A percentile compares a stretch with the other conserved stretches of the same genome.
Conservation (phyloP, 805 yeast genomes). For the Tanozyma kutaoensis region DNA sequence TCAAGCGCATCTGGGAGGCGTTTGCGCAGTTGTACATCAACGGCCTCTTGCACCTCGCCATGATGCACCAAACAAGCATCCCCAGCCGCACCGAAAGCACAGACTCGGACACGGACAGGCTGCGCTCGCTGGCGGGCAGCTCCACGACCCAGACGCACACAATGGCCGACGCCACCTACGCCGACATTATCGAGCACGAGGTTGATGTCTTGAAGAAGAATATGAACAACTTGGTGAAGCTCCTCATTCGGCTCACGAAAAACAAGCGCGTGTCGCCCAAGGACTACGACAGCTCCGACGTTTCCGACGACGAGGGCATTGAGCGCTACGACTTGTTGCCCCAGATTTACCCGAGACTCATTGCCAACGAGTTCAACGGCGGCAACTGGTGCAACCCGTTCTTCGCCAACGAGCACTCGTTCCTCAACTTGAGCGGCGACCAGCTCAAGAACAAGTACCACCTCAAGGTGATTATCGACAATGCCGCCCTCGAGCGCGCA, state of each 20-base stretch:
- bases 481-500: conserved; percentile 28
- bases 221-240: conserved; percentile 13
- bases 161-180: conserved; percentile 14
- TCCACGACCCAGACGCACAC: no score
- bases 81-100: no score
- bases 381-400: conserved; percentile 74
- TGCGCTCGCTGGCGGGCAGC: no score
- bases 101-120: no score
- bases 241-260: conserved; percentile 17
- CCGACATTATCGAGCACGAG: conserved; percentile 26
- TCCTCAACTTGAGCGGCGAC: conserved; percentile 28
- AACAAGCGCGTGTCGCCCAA: conserved; percentile 16
- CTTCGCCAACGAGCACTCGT: conserved; percentile 24
- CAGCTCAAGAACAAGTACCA: conserved; percentile 26
- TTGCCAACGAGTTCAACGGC: conserved; percentile 54
- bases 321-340: conserved; percentile 34
- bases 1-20: conserved; percentile 39
- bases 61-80: conserved; percentile 26
- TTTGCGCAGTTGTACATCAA: conserved; percentile 53
- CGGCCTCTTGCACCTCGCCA: conserved; percentile 45
- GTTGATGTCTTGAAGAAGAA: conserved; percentile 20
- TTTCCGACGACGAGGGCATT: conserved; percentile 17
- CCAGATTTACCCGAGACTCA: conserved; percentile 56
- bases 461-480: conserved; percentile 36
- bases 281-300: conserved; percentile 27